Evolutionary conservation across 495 filamentous ascomycete genomes (phyloP).

Genomic region (Beverwykella pulmonaria): DNA sequence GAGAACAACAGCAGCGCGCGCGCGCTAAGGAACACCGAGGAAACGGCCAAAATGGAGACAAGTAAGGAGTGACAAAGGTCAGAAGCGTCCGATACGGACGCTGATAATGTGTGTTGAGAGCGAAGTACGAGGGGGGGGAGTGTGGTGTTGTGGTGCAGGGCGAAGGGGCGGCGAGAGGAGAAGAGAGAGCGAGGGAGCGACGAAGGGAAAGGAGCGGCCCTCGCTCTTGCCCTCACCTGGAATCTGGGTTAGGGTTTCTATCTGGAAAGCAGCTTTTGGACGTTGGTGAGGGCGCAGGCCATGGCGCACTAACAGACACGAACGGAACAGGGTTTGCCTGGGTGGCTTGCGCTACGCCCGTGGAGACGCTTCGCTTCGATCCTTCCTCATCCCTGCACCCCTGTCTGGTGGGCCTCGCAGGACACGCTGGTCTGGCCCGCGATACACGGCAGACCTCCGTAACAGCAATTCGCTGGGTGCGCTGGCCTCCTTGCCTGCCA

Average conservation of each 20-base stretch:
- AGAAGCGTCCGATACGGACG: neutral
- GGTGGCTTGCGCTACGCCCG: conserved; percentile 1
- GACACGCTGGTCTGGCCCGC: neutral
- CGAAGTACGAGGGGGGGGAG: neutral
- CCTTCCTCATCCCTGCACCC: neutral
- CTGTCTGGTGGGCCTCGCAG: neutral
- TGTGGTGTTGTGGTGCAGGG: neutral
- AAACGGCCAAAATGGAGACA: neutral
- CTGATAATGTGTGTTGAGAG: neutral
- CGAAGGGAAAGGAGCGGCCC: conserved; percentile 2
- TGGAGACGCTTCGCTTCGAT: neutral
- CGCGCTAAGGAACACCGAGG: neutral
- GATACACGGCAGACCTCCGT: neutral
- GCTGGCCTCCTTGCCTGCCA: conserved; percentile 14
- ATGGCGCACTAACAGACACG: neutral
- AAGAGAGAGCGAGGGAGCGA: neutral
- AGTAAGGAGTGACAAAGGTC: neutral
- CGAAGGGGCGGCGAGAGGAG: neutral
- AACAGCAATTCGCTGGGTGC: conserved; percentile 4
- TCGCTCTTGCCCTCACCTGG: neutral
- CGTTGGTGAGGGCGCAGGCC: neutral
- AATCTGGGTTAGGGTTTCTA: neutral
- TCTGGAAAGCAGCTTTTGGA: neutral
- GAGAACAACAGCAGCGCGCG: conserved; percentile 5
- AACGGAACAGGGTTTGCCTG: neutral